phyloP scores from a whole-genome alignment of 2,329 filamentous ascomycete genomes.

The Orbilia javanica region DNA sequence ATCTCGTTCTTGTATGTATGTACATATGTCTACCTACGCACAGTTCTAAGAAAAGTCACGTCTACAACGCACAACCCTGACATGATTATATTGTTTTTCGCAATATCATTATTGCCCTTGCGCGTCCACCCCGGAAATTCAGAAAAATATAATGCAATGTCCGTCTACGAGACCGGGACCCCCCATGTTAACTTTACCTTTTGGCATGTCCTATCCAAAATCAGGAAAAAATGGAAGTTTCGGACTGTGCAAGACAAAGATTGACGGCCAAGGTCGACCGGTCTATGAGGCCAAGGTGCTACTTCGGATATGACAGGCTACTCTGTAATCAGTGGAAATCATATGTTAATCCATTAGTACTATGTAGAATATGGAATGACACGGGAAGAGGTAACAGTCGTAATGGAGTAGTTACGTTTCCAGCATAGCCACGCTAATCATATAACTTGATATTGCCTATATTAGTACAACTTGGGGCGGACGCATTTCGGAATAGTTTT shows the following conservation, averaged over 20 bases:
- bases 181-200: constrained; percentile 22
- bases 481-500: constrained; percentile 51
- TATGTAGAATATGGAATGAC: constrained; percentile 21
- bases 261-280: constrained; percentile 39
- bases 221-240: constrained; percentile 13
- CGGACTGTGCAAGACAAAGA: constrained; percentile 9
- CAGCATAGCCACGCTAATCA: constrained; percentile 49
- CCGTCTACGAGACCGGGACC: constrained; percentile 31
- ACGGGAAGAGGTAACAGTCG: constrained; percentile 31
- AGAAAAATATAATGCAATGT: constrained; percentile 20
- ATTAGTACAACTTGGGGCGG: constrained; percentile 24
- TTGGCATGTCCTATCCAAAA: background rate
- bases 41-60: constrained; percentile 23
- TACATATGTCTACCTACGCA: background rate
- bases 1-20: constrained; percentile 7
- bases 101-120: constrained; percentile 34
- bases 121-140: background rate
- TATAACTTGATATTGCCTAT: constrained; percentile 40
- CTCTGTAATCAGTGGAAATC: constrained; percentile 41
- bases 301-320: constrained; percentile 43
- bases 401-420: constrained; percentile 10
- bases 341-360: constrained; percentile 4
- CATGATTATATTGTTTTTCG: constrained; percentile 22
- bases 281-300: too few relatives aligned
- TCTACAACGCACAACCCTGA: constrained; percentile 52